Evolutionary conservation across 805 yeast species (phyloP).

Genomic region (Yarrowia deformans): DNA sequence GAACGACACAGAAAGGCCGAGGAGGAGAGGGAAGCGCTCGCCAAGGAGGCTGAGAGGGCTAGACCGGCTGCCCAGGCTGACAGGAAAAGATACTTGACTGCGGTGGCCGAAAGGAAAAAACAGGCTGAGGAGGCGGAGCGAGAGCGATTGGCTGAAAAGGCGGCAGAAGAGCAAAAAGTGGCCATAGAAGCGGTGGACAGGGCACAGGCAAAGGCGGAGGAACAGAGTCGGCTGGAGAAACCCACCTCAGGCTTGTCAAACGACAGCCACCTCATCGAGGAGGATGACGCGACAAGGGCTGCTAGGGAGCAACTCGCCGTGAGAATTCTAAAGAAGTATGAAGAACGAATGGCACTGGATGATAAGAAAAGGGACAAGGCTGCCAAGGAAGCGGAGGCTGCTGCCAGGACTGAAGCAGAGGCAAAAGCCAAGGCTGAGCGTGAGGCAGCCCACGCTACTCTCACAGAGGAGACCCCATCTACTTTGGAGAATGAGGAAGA

Average conservation of each 20-base stretch:
- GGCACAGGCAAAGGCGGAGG: neutral
- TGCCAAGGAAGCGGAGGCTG: neutral
- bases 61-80: neutral
- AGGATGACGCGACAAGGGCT: too few species aligned
- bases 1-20: neutral
- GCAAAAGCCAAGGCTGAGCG: neutral
- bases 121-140: constrained; percentile 4
- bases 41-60: neutral
- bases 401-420: neutral
- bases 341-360: neutral
- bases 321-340: too few species aligned
- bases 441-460: neutral
- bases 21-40: neutral
- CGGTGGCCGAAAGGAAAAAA: neutral
- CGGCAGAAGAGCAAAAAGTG: neutral
- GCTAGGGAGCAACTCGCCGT: too few species aligned
- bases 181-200: neutral
- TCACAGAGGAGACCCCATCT: neutral
- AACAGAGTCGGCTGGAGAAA: neutral
- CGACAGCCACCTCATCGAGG: neutral
- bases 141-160: neutral
- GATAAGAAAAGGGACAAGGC: neutral
- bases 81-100: neutral
- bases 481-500: neutral
- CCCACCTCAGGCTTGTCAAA: neutral